Evolutionary conservation across 331 rosid species (phyloP).

Genomic region (Prunus yedoensis): DNA sequence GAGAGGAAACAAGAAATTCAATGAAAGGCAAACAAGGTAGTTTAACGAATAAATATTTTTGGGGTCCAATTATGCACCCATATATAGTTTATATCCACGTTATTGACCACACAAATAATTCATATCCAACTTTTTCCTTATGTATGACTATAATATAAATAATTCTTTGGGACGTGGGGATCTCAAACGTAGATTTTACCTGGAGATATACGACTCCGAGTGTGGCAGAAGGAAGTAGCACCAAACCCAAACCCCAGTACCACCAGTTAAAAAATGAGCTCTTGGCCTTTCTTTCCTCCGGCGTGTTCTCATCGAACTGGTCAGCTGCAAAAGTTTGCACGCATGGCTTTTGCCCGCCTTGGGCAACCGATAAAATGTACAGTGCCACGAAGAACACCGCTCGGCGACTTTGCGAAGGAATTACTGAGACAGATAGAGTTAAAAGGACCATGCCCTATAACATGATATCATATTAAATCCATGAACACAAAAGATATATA

Average conservation of each 20-base stretch:
- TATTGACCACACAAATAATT: too few species aligned
- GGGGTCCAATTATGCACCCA: too few species aligned
- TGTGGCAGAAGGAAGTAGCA: background rate
- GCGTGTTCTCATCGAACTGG: conserved; percentile 13
- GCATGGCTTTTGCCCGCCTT: conserved; percentile 21
- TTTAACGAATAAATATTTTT: too few species aligned
- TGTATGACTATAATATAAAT: background rate
- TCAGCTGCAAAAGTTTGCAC: conserved; percentile 22
- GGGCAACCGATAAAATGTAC: background rate
- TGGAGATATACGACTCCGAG: conserved; percentile 2
- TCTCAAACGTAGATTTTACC: background rate
- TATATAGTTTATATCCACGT: too few species aligned
- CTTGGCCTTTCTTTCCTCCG: conserved; percentile 4
- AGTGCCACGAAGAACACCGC: conserved; percentile 10
- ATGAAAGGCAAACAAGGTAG: too few species aligned
- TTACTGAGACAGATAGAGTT: background rate
- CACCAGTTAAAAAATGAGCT: too few species aligned
- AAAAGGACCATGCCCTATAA: conserved; percentile 9
- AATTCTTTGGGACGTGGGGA: background rate
- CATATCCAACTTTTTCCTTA: too few species aligned
- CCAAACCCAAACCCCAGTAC: background rate
- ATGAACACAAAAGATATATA: background rate
- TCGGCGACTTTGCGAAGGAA: background rate
- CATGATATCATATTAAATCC: background rate
- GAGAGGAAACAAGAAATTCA: too few species aligned